Percentiles rank a stretch among this genome's conserved stretches.
Conservation (phyloP, 148 eudicot species). For the Rhododendron griersonianum region DNA sequence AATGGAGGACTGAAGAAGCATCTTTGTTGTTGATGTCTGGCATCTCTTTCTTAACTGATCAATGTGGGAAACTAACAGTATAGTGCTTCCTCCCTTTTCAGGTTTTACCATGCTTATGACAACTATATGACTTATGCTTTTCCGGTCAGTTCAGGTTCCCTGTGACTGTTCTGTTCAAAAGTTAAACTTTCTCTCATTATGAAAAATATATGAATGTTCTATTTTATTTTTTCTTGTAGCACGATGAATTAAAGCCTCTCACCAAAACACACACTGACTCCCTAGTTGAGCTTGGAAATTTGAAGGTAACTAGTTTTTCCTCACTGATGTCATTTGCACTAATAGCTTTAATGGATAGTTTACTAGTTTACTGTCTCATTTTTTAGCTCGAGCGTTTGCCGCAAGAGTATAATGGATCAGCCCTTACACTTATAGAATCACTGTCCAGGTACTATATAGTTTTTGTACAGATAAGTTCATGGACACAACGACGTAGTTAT, state of each 20-base stretch:
- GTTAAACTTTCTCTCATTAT: not conserved
- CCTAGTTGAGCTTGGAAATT: constrained; percentile 87
- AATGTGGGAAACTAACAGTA: not conserved
- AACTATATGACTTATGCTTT: constrained; percentile 92
- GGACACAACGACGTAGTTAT: not conserved
- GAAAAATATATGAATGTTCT: not conserved
- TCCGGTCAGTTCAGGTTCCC: constrained; percentile 57
- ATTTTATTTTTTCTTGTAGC: constrained; percentile 42
- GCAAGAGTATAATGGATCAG: constrained; percentile 79
- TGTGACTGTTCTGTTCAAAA: not conserved
- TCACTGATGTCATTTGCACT: constrained; percentile 6
- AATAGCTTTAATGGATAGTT: not conserved
- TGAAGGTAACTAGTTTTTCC: constrained; percentile 42
- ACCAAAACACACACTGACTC: constrained; percentile 79
- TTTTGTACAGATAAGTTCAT: not conserved
- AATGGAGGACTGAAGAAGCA: not conserved
- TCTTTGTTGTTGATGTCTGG: not conserved
- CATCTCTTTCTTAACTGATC: not conserved
- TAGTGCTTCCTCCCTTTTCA: constrained; percentile 29
- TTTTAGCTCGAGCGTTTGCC: constrained; percentile 85
- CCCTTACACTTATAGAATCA: constrained; percentile 92
- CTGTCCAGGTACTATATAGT: constrained; percentile 62
- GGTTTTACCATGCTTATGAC: constrained; percentile 99
- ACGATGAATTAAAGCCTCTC: constrained; percentile 94
- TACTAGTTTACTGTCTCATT: constrained; percentile 16